These are phyloP conservation scores for Xylaria flabelliformis DNA, from an alignment of 495 filamentous ascomycete genomes.

Conservation along the genomic window DNA sequence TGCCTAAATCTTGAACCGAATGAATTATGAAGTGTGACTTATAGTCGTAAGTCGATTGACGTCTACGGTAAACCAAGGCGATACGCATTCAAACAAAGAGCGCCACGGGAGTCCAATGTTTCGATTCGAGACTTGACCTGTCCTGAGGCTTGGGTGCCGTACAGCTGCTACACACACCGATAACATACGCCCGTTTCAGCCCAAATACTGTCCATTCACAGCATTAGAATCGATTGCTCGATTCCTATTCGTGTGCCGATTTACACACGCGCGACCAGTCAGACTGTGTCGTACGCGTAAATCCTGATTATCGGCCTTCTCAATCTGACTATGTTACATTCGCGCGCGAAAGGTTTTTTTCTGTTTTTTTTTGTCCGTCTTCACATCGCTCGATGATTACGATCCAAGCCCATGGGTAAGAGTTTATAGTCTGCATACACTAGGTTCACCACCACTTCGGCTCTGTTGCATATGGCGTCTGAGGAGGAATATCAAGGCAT, in stretches of 20 bases:
- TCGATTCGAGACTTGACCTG: conserved; percentile 9
- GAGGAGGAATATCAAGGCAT: conserved; percentile 7
- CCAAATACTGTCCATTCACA: conserved; percentile 21
- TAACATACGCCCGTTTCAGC: conserved; percentile 21
- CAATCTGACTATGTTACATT: conserved; percentile 27
- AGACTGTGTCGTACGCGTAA: conserved; percentile 9
- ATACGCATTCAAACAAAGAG: conserved; percentile 21
- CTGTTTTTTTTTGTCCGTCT: neutral
- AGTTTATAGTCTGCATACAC: neutral
- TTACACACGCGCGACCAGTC: conserved; percentile 19
- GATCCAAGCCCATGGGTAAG: neutral
- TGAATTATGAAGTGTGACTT: conserved; percentile 6
- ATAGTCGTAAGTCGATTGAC: neutral
- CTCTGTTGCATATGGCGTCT: conserved; percentile 9
- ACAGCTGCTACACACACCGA: conserved; percentile 12
- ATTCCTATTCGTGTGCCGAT: conserved; percentile 21
- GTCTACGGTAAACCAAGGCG: conserved; percentile 4
- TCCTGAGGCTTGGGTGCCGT: conserved; percentile 11
- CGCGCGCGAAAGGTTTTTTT: neutral
- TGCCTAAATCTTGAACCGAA: conserved; percentile 9
- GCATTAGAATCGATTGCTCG: neutral
- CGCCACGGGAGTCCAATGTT: conserved; percentile 5
- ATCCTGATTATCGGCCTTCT: conserved; percentile 14
- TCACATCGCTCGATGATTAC: neutral
- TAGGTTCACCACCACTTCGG: neutral